phyloP scores from a whole-genome alignment of 176 grass and related monocot genomes.

The Aegilops tauschii region DNA sequence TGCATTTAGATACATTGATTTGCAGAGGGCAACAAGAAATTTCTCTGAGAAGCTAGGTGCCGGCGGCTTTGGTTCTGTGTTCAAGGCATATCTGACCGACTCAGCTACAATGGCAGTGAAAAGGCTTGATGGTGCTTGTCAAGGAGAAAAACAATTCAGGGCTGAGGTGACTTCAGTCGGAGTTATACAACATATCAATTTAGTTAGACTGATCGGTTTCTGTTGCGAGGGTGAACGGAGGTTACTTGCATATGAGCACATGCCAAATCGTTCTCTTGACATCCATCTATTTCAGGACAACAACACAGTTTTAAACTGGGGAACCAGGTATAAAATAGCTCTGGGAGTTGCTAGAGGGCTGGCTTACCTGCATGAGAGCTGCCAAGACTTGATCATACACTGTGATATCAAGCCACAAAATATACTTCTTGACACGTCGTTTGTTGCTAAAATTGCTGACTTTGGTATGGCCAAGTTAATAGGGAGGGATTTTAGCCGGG shows the following conservation, averaged over 20 bases:
- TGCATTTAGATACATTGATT: slow-evolving; percentile 38
- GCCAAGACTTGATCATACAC: slow-evolving; percentile 38
- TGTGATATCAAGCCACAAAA: slow-evolving; percentile 27
- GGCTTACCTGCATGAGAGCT: slow-evolving; percentile 57
- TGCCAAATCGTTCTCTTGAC: slow-evolving; percentile 49
- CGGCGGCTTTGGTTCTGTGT: slow-evolving; percentile 48
- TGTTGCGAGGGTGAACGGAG: slow-evolving; percentile 36
- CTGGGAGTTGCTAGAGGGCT: slow-evolving; percentile 46
- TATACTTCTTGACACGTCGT: slow-evolving; percentile 1
- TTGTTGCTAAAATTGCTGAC: slow-evolving; percentile 23
- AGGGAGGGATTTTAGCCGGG: slow-evolving; percentile 11
- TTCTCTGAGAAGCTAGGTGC: slow-evolving; percentile 47
- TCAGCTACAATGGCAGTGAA: slow-evolving; percentile 43
- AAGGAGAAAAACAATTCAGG: slow-evolving; percentile 55
- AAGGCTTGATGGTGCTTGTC: slow-evolving; percentile 39
- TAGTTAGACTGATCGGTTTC: slow-evolving; percentile 52
- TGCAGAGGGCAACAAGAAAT: slow-evolving; percentile 40
- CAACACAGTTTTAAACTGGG: slow-evolving; percentile 20
- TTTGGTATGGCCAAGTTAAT: slow-evolving; percentile 28
- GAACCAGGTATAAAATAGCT: slow-evolving; percentile 44
- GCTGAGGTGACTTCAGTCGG: slow-evolving; percentile 28
- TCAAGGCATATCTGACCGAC: slow-evolving; percentile 42
- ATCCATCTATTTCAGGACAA: slow-evolving; percentile 29
- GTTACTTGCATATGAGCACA: slow-evolving; percentile 56
- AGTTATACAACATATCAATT: slow-evolving; percentile 55